These are phyloP conservation scores for Pythium coloratum DNA, from an alignment of 352 stramenopile species.

Conservation along the genomic window DNA sequence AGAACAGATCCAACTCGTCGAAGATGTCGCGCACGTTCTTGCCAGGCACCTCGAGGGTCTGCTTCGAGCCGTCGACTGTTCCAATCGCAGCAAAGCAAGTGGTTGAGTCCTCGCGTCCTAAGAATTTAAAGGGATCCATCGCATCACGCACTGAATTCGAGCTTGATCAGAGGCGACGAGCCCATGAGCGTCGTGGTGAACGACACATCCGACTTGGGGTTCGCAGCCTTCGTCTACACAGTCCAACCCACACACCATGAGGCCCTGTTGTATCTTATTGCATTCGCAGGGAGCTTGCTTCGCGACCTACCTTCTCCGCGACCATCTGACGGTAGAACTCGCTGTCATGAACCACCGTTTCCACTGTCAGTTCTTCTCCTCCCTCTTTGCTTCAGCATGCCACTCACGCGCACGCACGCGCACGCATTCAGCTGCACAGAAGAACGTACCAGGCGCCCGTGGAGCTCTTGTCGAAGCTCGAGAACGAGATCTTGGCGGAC, in stretches of 20 bases:
- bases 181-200: constrained; percentile 60
- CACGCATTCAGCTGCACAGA: background rate
- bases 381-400: background rate
- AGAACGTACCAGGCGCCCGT: constrained; percentile 70
- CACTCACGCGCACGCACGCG: background rate
- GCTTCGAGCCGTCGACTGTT: constrained; percentile 77
- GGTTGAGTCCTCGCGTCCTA: background rate
- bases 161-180: constrained; percentile 61
- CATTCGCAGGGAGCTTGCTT: background rate
- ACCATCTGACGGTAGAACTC: constrained; percentile 87
- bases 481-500: constrained; percentile 84
- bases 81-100: background rate
- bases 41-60: constrained; percentile 62
- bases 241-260: constrained; percentile 1
- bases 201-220: constrained; percentile 77
- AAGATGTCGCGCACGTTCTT: constrained; percentile 86
- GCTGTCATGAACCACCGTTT: constrained; percentile 32
- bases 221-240: constrained; percentile 61
- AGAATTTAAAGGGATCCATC: background rate
- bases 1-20: constrained; percentile 81
- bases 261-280: background rate
- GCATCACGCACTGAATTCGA: constrained; percentile 74
- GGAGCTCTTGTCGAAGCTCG: constrained; percentile 71
- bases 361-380: constrained; percentile 6
- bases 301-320: constrained; percentile 56